Conservation (phyloP, 202 grass and related monocot species). For the Cymbopogon flexuosus region DNA sequence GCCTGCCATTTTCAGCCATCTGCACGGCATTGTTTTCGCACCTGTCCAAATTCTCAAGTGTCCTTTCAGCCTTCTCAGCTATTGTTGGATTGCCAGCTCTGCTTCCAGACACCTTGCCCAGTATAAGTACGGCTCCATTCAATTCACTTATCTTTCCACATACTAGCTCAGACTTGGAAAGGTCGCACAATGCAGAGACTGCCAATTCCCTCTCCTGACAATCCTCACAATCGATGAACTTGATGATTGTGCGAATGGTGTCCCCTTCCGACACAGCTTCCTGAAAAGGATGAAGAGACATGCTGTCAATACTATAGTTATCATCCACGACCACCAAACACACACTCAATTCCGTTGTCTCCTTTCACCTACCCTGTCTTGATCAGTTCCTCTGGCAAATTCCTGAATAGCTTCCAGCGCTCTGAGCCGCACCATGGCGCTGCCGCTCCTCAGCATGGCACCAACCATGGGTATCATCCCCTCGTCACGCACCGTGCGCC, state of each 20-base stretch:
- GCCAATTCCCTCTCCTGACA: constrained; percentile 58
- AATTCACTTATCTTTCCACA: constrained; percentile 56
- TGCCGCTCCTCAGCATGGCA: constrained; percentile 45
- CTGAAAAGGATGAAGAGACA: constrained; percentile 37
- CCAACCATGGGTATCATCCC: constrained; percentile 39
- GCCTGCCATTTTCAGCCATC: constrained; percentile 71
- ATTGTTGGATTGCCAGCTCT: constrained; percentile 25
- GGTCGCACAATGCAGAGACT: constrained; percentile 53
- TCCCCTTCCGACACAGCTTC: constrained; percentile 44
- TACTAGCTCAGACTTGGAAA: constrained; percentile 55
- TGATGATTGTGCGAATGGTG: constrained; percentile 48
- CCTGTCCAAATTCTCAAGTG: constrained; percentile 56
- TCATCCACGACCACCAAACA: no score
- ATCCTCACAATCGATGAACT: constrained; percentile 53
- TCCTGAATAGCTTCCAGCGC: constrained; percentile 41
- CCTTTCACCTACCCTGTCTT: constrained; percentile 44
- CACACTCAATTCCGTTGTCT: not conserved
- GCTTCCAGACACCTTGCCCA: constrained; percentile 53
- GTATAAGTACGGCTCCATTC: constrained; percentile 53
- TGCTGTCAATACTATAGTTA: not conserved
- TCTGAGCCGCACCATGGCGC: constrained; percentile 35
- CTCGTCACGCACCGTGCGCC: constrained; percentile 21
- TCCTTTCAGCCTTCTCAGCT: constrained; percentile 50
- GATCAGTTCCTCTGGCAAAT: constrained; percentile 45
- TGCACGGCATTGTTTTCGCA: constrained; percentile 55